Conservation (phyloP, 2,329 filamentous ascomycete genomes). For the Pseudogymnoascus sp. region DNA sequence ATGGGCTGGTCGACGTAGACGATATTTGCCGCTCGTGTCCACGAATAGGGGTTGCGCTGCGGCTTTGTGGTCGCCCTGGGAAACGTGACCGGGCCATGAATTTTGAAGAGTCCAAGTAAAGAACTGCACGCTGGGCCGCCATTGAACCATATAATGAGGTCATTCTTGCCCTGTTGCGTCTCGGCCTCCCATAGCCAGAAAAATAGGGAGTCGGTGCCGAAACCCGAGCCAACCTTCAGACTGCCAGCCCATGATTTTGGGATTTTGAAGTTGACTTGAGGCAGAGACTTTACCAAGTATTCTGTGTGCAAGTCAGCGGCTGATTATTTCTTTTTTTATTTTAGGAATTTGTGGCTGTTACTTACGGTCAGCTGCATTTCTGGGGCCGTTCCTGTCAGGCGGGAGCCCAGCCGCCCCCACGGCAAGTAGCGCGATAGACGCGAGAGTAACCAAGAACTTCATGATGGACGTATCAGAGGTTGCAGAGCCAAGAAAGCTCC, state of each 20-base stretch:
- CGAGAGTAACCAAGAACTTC: not conserved
- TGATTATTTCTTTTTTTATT: not conserved
- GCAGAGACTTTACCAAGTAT: conserved; percentile 8
- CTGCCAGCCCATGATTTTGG: conserved; percentile 11
- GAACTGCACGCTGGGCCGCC: conserved; percentile 9
- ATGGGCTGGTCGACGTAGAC: conserved; percentile 28
- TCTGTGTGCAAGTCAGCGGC: not conserved
- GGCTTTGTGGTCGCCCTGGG: conserved; percentile 12
- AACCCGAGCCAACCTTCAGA: not conserved
- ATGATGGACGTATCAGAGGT: not conserved
- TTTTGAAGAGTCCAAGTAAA: conserved; percentile 8
- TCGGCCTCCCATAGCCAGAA: conserved; percentile 13
- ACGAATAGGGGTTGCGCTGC: conserved; percentile 24
- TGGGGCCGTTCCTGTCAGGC: not conserved
- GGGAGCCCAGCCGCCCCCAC: not conserved
- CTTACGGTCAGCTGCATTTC: conserved; percentile 1
- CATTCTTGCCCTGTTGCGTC: not conserved
- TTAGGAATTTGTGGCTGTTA: not conserved
- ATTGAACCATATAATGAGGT: conserved; percentile 11
- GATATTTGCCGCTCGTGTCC: conserved; percentile 26
- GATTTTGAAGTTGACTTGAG: conserved; percentile 4
- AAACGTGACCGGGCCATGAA: conserved; percentile 8
- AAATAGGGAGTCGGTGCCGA: conserved; percentile 3
- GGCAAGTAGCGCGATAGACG: conserved; percentile 2
- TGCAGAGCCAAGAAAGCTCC: not conserved